phyloP scores from a whole-genome alignment of 2,329 filamentous ascomycete genomes.

The Myriosclerotinia curreyana region DNA sequence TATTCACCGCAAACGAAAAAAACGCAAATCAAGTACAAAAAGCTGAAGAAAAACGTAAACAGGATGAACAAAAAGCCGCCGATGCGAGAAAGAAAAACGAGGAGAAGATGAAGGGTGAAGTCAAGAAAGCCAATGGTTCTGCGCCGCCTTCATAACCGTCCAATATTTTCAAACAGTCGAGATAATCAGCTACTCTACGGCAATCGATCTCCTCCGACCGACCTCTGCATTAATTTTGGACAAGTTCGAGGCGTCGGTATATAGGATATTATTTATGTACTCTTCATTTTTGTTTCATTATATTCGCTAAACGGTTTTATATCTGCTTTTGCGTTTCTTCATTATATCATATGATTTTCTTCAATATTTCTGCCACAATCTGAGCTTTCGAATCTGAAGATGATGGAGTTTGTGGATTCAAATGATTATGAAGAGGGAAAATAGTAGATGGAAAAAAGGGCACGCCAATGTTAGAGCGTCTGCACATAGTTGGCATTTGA shows the following conservation, averaged over 20 bases:
- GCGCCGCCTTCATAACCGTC: neutral
- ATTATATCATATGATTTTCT: constrained; percentile 13
- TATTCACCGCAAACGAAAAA: constrained; percentile 22
- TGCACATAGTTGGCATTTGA: constrained; percentile 15
- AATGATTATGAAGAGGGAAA: neutral
- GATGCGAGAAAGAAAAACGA: constrained; percentile 16
- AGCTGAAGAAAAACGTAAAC: constrained; percentile 23
- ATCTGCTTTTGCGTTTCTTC: neutral
- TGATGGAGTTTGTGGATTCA: constrained; percentile 12
- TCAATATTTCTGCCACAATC: neutral
- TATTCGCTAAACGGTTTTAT: neutral
- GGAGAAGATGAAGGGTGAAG: constrained; percentile 16
- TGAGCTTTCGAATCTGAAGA: neutral
- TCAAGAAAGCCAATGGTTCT: neutral
- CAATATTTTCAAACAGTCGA: neutral
- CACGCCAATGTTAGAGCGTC: constrained; percentile 1
- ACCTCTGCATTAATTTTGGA: neutral
- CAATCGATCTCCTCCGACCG: neutral
- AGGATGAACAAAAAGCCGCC: constrained; percentile 18
- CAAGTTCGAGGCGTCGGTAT: neutral
- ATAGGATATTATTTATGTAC: neutral
- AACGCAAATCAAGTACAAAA: constrained; percentile 13
- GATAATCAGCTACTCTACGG: neutral
- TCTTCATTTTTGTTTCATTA: neutral
- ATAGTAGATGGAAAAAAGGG: constrained; percentile 9